Evolutionary conservation across 345 rosid genomes (phyloP).

Genomic region (Lepidium africanum): DNA sequence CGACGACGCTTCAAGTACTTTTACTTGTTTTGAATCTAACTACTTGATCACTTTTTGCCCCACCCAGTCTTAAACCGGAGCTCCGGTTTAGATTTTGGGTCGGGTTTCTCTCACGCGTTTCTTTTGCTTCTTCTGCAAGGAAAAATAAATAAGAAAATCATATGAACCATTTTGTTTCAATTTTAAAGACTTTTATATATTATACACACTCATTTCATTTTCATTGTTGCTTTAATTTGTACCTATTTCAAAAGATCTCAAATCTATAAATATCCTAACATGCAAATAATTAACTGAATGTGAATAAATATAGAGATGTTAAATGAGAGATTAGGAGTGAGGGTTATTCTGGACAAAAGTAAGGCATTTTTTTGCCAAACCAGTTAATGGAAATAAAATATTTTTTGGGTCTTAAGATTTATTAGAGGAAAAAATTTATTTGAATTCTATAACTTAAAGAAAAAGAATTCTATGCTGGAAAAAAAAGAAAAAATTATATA

Average conservation of each 20-base stretch:
- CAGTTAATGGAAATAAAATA: no score
- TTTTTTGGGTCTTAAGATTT: no score
- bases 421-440: no score
- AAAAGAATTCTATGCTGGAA: no score
- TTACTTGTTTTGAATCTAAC: constrained; percentile 71
- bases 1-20: constrained; percentile 75
- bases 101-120: constrained; percentile 5
- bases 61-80: not conserved
- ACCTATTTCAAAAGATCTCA: not conserved
- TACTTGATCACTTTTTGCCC: constrained; percentile 82
- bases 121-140: constrained; percentile 6
- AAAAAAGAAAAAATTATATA: no score
- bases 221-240: not conserved
- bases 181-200: not conserved
- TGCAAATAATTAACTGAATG: not conserved
- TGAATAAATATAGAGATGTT: not conserved
- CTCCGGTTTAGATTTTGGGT: not conserved
- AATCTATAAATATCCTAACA: not conserved
- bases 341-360: not conserved
- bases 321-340: not conserved
- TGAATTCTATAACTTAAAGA: no score
- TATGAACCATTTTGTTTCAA: not conserved
- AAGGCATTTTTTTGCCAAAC: no score
- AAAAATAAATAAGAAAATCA: not conserved
- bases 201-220: not conserved